These are phyloP conservation scores for Lentithecium fluviatile DNA, from an alignment of 495 filamentous ascomycete genomes.

Conservation along the genomic window DNA sequence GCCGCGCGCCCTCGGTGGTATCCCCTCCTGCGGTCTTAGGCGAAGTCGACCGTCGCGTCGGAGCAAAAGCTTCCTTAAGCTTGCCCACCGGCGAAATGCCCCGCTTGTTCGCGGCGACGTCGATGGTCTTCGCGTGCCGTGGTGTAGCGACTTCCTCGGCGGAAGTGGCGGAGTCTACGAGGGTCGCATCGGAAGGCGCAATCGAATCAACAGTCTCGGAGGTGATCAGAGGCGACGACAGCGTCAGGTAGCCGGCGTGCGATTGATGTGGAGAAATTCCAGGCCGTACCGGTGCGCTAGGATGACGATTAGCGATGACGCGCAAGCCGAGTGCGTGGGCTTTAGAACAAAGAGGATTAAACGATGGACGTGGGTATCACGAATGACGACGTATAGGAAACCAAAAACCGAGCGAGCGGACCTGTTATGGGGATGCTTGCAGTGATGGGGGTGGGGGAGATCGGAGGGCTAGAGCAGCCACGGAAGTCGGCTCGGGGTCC, in stretches of 20 bases:
- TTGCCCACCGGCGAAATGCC: slow-evolving; percentile 38
- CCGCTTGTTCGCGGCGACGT: slow-evolving; percentile 26
- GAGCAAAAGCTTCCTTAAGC: slow-evolving; percentile 41
- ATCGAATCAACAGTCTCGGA: slow-evolving; percentile 53
- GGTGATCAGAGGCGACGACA: slow-evolving; percentile 72
- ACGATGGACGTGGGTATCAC: slow-evolving; percentile 13
- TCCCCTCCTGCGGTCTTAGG: slow-evolving; percentile 14
- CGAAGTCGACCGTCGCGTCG: slow-evolving; percentile 28
- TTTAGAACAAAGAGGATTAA: slow-evolving; percentile 23
- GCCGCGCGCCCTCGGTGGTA: slow-evolving; percentile 28
- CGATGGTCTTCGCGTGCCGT: slow-evolving; percentile 29
- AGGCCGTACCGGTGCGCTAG: slow-evolving; percentile 54
- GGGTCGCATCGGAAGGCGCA: slow-evolving; percentile 35
- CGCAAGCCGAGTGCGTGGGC: slow-evolving; percentile 21
- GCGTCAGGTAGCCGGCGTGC: slow-evolving; percentile 75
- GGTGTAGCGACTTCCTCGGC: slow-evolving; percentile 21
- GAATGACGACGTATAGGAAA: neutral
- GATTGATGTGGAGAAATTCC: slow-evolving; percentile 68
- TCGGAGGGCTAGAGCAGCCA: neutral
- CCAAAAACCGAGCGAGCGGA: neutral
- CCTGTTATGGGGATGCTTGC: too few species aligned
- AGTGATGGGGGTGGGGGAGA: neutral
- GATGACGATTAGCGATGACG: slow-evolving; percentile 35
- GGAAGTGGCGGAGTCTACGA: slow-evolving; percentile 34
- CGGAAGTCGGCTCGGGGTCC: neutral